A percentile compares a stretch with the other conserved stretches of the same genome.
These are phyloP conservation scores for Ruellia speciosa DNA, from an alignment of 305 asterid species.

Conservation along the genomic window DNA sequence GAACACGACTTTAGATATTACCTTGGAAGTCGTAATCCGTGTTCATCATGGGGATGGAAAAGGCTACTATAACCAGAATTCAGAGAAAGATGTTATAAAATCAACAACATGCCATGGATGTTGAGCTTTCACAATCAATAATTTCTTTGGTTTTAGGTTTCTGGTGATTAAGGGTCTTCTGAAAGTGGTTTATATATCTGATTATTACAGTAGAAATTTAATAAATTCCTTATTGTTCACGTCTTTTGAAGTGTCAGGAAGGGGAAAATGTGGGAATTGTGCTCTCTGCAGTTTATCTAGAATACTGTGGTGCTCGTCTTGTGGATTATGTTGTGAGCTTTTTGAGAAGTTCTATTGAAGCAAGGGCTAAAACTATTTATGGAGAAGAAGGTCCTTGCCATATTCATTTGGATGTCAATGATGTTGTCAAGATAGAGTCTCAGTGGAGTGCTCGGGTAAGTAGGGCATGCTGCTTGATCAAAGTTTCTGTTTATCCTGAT, in stretches of 20 bases:
- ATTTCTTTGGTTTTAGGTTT: not conserved
- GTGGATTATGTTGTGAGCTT: constrained; percentile 49
- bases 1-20: not conserved
- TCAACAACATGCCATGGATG: not conserved
- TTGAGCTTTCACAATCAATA: constrained; percentile 9
- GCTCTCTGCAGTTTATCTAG: constrained; percentile 49
- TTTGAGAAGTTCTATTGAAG: constrained; percentile 45
- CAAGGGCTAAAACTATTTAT: constrained; percentile 33
- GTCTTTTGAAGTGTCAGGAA: constrained; percentile 42
- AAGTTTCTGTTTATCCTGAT: constrained; percentile 16
- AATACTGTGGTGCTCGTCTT: constrained; percentile 36
- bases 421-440: constrained; percentile 56
- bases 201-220: constrained; percentile 12
- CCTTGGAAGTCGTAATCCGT: constrained; percentile 1
- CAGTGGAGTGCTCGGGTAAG: constrained; percentile 57
- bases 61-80: constrained; percentile 8
- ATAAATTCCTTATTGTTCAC: constrained; percentile 1
- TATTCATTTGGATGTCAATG: constrained; percentile 53
- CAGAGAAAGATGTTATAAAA: constrained; percentile 17
- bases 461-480: constrained; percentile 20
- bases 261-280: constrained; percentile 33
- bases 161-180: constrained; percentile 3
- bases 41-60: constrained; percentile 4
- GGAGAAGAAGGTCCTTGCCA: constrained; percentile 31
- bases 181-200: constrained; percentile 14